These are phyloP conservation scores for Eurotiales sp. DNA, from an alignment of 2,329 filamentous ascomycete genomes.

Conservation along the genomic window DNA sequence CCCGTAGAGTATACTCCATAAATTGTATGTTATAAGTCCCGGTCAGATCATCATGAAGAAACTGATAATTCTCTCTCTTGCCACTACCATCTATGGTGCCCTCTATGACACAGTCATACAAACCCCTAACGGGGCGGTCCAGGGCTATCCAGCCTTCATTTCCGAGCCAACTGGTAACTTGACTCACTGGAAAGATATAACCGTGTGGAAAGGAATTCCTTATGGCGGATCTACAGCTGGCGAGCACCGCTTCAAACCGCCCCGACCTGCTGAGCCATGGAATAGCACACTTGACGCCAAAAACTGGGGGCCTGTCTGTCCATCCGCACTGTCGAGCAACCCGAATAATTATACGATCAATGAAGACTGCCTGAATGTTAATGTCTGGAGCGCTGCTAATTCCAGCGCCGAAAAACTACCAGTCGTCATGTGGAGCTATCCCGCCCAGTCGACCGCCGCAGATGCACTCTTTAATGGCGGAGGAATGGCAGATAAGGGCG, in stretches of 20 bases:
- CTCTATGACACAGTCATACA: neutral
- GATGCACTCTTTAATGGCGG: constrained; percentile 18
- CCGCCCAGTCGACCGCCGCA: constrained; percentile 17
- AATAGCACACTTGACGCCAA: neutral
- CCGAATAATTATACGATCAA: constrained; percentile 16
- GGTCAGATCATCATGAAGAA: too few species aligned
- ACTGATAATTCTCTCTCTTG: too few species aligned
- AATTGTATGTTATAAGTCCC: too few species aligned
- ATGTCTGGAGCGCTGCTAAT: constrained; percentile 30
- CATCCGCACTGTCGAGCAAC: neutral
- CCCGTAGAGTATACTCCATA: too few species aligned
- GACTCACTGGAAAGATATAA: neutral
- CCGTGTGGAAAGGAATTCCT: neutral
- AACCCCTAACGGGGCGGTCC: neutral
- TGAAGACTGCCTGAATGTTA: constrained; percentile 34
- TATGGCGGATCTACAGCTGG: neutral
- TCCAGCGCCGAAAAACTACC: constrained; percentile 24
- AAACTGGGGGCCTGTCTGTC: neutral
- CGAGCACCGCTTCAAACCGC: neutral
- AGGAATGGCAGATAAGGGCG: constrained; percentile 17
- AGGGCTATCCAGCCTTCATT: neutral
- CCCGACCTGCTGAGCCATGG: neutral
- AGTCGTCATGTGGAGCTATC: constrained; percentile 16
- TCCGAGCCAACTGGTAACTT: neutral
- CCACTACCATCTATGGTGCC: too few species aligned